Evolutionary conservation across 2,329 filamentous ascomycete species (phyloP).

Genomic region (Colletotrichum sp.): DNA sequence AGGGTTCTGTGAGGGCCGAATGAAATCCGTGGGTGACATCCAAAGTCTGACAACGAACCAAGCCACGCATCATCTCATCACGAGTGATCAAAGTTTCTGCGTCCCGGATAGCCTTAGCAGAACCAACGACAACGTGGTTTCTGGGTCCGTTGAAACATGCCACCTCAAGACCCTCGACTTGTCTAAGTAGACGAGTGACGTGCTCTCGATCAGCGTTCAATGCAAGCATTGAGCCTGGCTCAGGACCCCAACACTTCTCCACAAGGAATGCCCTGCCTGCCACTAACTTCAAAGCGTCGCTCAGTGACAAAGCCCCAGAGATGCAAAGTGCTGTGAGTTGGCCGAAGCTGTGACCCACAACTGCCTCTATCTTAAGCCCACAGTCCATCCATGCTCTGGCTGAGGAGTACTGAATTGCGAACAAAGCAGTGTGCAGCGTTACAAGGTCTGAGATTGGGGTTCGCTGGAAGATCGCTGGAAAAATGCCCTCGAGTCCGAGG

Average conservation of each 20-base stretch:
- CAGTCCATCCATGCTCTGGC: not conserved
- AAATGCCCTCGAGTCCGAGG: conserved; percentile 32
- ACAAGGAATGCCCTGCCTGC: conserved; percentile 34
- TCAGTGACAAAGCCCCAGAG: conserved; percentile 30
- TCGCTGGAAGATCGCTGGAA: conserved; percentile 33
- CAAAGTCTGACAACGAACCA: not conserved
- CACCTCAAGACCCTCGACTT: not conserved
- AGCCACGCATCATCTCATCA: not conserved
- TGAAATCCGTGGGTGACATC: not conserved
- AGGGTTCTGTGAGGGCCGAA: not conserved
- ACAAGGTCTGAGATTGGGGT: conserved; percentile 29
- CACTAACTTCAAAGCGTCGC: conserved; percentile 33
- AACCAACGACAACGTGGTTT: not conserved
- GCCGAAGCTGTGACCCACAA: conserved; percentile 39
- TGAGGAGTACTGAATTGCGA: not conserved
- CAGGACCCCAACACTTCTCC: conserved; percentile 29
- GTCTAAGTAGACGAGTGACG: not conserved
- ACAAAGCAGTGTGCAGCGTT: conserved; percentile 35
- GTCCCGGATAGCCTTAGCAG: not conserved
- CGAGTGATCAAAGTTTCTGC: not conserved
- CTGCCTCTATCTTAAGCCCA: not conserved
- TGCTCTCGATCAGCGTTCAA: conserved; percentile 11
- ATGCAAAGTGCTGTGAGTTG: conserved; percentile 38
- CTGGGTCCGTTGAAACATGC: not conserved
- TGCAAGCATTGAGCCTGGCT: conserved; percentile 33